Conservation (phyloP, 1,284 basidiomycete genomes). For the Rhodotorula sp. region DNA sequence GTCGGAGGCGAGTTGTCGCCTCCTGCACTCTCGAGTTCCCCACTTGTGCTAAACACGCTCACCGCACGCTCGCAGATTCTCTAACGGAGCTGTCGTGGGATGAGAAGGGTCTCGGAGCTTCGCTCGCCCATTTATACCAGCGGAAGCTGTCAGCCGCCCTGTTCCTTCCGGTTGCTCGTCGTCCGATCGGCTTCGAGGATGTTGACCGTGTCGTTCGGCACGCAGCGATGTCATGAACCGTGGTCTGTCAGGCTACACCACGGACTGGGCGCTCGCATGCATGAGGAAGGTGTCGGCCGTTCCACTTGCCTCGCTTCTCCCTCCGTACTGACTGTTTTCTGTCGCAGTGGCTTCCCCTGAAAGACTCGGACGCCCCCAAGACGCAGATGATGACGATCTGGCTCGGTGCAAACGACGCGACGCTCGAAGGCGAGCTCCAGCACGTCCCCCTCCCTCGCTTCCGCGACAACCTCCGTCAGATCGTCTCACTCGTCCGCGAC, state of each 20-base stretch:
- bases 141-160: constrained; percentile 9
- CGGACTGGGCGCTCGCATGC: constrained; percentile 12
- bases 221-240: constrained; percentile 19
- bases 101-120: constrained; percentile 14
- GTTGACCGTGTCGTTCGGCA: background rate
- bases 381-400: constrained; percentile 22
- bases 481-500: constrained; percentile 12
- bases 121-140: constrained; percentile 16
- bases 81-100: constrained; percentile 22
- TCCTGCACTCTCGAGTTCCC: background rate
- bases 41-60: background rate
- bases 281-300: constrained; percentile 2
- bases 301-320: background rate
- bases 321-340: background rate
- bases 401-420: constrained; percentile 27
- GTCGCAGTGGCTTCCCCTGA: background rate
- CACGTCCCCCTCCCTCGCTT: constrained; percentile 60
- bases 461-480: constrained; percentile 58
- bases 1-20: constrained; percentile 17
- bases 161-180: background rate
- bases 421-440: constrained; percentile 16
- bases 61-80: constrained; percentile 7
- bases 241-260: constrained; percentile 21
- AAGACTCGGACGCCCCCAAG: background rate
- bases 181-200: no score